phyloP scores from a whole-genome alignment of 1,284 basidiomycete genomes.

The Naganishia liquefaciens region DNA sequence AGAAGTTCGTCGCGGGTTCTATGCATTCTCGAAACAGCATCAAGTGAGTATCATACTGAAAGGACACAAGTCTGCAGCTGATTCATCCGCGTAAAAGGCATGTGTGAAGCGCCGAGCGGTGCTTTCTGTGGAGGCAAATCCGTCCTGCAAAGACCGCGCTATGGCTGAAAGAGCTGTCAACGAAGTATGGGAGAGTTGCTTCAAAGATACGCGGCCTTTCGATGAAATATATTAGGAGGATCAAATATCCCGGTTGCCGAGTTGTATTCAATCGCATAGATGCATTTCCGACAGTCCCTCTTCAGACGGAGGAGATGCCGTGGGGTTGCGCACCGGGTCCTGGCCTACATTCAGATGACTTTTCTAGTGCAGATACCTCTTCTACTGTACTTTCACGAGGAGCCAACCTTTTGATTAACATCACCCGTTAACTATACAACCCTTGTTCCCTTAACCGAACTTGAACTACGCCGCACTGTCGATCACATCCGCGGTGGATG shows the following conservation, averaged over 20 bases:
- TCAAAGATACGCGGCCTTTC: slow-evolving; percentile 91
- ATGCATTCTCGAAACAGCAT: slow-evolving; percentile 86
- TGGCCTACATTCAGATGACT: too few relatives aligned
- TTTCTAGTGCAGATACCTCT: too few relatives aligned
- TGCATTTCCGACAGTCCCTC: not conserved
- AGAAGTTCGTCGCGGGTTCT: slow-evolving; percentile 72
- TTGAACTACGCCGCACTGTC: not conserved
- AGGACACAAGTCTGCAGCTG: not conserved
- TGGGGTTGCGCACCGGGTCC: too few relatives aligned
- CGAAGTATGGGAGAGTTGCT: slow-evolving; percentile 95
- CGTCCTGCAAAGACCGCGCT: slow-evolving; percentile 71
- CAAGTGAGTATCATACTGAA: slow-evolving; percentile 64
- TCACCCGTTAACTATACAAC: not conserved
- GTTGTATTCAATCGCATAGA: slow-evolving; percentile 24
- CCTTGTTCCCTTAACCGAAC: not conserved
- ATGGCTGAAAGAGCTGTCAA: slow-evolving; percentile 87
- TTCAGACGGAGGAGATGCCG: too few relatives aligned
- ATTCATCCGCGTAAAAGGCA: slow-evolving; percentile 57
- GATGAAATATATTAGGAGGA: slow-evolving; percentile 69
- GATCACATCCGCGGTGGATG: slow-evolving; percentile 15
- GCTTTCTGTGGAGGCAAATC: slow-evolving; percentile 76
- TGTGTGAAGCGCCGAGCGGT: slow-evolving; percentile 88
- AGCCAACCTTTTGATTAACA: not conserved
- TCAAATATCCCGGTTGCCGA: not conserved
- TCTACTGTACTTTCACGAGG: too few relatives aligned